Base-by-base conservation (phyloP, 441 rosid genomes). In the Raphanus hybrid region DNA sequence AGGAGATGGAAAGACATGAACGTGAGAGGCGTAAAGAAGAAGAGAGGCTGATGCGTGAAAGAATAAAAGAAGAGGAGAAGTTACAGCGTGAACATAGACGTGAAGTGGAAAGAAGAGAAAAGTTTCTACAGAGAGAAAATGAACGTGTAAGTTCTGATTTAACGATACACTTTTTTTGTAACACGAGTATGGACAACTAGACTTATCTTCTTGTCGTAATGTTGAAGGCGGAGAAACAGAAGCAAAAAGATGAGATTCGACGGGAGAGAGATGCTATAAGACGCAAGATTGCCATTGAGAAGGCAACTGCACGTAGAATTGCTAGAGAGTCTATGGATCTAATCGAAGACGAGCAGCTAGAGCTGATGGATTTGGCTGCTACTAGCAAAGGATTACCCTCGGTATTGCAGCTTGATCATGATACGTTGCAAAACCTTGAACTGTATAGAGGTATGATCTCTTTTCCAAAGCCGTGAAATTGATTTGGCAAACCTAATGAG, bases 291-390 rank as follows among this genome's bases (percentile, higher is more conserved):
- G 99, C 99, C 64, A 81, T 88, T 80, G 98, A 92, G 90, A 96
- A 89, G 84, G 98, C 99, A 67, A 89, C 94, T 85, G 98, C 99
- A 67, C 95, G 98, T 67, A 92, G 85, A 84, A 91, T 94, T 84
- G 99, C 98, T 64, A 96, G 90, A 84, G 99, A 96, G 84, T 90
- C 99, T 55, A 89, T 94, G 95, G 98, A 91, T 86, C 98, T 96
- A 73, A 85, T 94, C 58, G 99, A 96, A 88, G 98, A 94, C 86
- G 98, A 91, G 76, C 98, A 91, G 77, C 86, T 94, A 82, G 99
- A 96, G 76, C 92, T 96, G 81, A 94, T 94, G 99, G 99, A 96
- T 67, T 81, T 96, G 86, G 97, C 97, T 80, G 98, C 98, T 84
- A 84, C 84, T 50, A 87, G 89, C 89, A 94, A 90, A 85, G 97